Base-by-base conservation (phyloP, 495 filamentous ascomycete species). In the Aspergillus affinis region DNA sequence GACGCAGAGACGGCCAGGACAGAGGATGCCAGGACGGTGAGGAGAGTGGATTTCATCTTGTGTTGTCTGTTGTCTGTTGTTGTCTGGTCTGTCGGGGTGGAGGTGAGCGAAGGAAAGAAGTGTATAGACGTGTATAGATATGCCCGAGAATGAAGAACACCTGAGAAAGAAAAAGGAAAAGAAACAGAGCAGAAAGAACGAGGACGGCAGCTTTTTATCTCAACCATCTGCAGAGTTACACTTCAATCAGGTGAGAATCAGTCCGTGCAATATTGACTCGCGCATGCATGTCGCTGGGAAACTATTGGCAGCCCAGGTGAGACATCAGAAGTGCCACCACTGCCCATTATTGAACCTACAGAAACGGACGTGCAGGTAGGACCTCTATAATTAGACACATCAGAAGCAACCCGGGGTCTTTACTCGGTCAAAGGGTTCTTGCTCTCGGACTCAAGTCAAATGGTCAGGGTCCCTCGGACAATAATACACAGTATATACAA, bases 401-500 rank as follows among this genome's bases (percentile, higher is more conserved):
- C 36, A 41, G 36, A 41, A 26, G 2, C 12, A 8, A 41, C 12
- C 15, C 36, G 36, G 3, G 2, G 30, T 32, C 13, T 15, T 13
- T 41, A 32, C 29, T 32, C 29, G 29, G 29, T 32, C 29, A 32
- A 32, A 32, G 10, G 9, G 13, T 10, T 41, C 36, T 41, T 41
- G 36, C 36, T 13, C 36, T 41, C 36, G 36, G 13, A 41, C 36
- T 15, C 36, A 41, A 41, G 15, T 50, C 27, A 26, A 53, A 53
- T 53, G 51, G 23, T 57, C 55, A 29, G 45, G 46, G 47, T 53
- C 54, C 54, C 18, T 59, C 32, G 55, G 51, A 46, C 56, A 63
- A 46, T 46, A 64, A 48, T 57, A 64, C 26, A 57, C 19, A 54
- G n/a, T 51, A 57, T 57, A 60, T 59, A 57, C 48, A 55, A 60